These are phyloP conservation scores for Calonectria multiphialidica DNA, from an alignment of 2,329 filamentous ascomycete species.

Conservation along the genomic window DNA sequence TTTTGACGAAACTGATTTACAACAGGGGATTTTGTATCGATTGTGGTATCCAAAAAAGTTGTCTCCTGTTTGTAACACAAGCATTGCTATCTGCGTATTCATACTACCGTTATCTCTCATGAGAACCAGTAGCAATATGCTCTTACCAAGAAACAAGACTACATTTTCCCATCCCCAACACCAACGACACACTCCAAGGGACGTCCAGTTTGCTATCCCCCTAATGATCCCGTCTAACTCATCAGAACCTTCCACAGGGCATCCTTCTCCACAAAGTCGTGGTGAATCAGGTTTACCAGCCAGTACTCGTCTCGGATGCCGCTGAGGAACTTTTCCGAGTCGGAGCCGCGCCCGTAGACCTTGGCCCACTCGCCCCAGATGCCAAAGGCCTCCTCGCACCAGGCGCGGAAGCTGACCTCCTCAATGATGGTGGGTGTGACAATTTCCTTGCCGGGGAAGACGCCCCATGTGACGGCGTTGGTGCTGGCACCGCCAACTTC, in stretches of 20 bases:
- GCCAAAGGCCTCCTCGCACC: slow-evolving; percentile 95
- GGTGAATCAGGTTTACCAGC: slow-evolving; percentile 92
- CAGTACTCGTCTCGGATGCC: slow-evolving; percentile 78
- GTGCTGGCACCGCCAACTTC: slow-evolving; percentile 67
- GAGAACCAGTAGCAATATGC: background rate
- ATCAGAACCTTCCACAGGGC: slow-evolving; percentile 79
- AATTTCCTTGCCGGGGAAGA: slow-evolving; percentile 96
- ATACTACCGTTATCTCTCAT: background rate
- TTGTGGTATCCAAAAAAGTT: slow-evolving; percentile 5
- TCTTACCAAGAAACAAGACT: slow-evolving; percentile 15
- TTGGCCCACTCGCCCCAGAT: slow-evolving; percentile 96
- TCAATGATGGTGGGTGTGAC: slow-evolving; percentile 97
- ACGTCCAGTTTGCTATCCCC: background rate
- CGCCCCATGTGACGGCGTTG: slow-evolving; percentile 97
- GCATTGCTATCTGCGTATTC: background rate
- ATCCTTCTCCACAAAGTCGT: slow-evolving; percentile 78
- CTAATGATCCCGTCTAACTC: slow-evolving; percentile 40
- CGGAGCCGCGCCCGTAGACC: slow-evolving; percentile 82
- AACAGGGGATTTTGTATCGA: background rate
- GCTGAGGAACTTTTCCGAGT: slow-evolving; percentile 79
- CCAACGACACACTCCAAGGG: slow-evolving; percentile 6
- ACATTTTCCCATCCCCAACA: slow-evolving; percentile 50
- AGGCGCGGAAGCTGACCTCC: slow-evolving; percentile 91
- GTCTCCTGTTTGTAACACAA: background rate
- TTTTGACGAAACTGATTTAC: background rate